Evolutionary conservation across 331 rosid species (phyloP).

Genomic region (Acacia concinna): DNA sequence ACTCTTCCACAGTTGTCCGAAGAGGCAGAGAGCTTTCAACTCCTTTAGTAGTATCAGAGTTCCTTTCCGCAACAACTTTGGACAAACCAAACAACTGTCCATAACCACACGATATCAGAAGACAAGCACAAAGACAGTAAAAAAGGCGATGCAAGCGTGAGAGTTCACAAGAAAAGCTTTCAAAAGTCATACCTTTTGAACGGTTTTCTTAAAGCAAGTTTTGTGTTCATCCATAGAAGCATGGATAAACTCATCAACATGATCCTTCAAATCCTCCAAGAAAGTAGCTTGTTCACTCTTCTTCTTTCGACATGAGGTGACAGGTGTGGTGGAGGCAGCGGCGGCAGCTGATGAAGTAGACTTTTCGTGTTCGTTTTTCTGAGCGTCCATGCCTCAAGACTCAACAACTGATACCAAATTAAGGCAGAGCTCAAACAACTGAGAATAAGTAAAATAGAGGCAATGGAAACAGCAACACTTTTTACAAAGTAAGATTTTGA

Average conservation of each 20-base stretch:
- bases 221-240: slow-evolving; percentile 60
- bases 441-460: neutral
- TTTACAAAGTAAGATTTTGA: neutral
- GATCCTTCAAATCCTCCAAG: slow-evolving; percentile 64
- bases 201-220: slow-evolving; percentile 34
- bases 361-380: neutral
- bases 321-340: neutral
- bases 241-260: slow-evolving; percentile 58
- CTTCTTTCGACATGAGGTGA: slow-evolving; percentile 57
- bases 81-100: slow-evolving; percentile 21
- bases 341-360: slow-evolving; percentile 1
- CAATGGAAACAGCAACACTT: neutral
- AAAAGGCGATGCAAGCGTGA: neutral
- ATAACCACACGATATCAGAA: neutral
- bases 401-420: neutral
- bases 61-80: slow-evolving; percentile 18
- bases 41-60: slow-evolving; percentile 1
- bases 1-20: neutral
- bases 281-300: slow-evolving; percentile 56
- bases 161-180: slow-evolving; percentile 3
- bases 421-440: neutral
- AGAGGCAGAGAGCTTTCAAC: slow-evolving; percentile 17
- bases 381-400: neutral
- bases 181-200: slow-evolving; percentile 27
- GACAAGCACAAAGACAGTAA: neutral